Conservation (phyloP, 163 green algal genomes). For the Volvox carteri region DNA sequence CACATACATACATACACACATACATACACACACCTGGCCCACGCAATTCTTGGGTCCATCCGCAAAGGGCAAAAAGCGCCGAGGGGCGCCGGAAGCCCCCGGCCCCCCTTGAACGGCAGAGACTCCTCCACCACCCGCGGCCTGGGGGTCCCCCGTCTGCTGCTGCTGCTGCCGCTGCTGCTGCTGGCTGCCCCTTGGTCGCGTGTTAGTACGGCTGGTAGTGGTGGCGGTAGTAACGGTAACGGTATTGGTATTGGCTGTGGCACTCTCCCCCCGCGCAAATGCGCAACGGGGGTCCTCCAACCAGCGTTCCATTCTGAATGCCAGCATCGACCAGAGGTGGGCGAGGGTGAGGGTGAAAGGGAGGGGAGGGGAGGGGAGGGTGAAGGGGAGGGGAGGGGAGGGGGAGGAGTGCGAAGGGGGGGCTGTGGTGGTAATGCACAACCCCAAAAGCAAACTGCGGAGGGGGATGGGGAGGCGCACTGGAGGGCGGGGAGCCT, state of each 20-base stretch:
- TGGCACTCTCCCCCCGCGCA: too few species aligned
- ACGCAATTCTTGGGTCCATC: conserved; percentile 56
- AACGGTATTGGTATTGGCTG: too few species aligned
- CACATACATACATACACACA: neutral
- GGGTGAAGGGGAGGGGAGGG: neutral
- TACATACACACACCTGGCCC: conserved; percentile 7
- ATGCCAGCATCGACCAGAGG: too few species aligned
- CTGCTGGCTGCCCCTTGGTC: too few species aligned
- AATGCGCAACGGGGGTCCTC: conserved; percentile 21
- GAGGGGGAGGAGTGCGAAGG: neutral
- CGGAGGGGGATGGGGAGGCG: neutral
- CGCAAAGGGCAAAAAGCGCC: conserved; percentile 48
- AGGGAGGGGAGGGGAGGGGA: neutral
- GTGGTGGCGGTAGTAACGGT: too few species aligned
- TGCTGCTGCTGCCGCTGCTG: neutral
- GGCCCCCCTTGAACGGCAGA: too few species aligned
- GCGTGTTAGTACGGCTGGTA: too few species aligned
- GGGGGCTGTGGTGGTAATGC: neutral
- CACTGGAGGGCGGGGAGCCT: too few species aligned
- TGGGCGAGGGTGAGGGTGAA: neutral
- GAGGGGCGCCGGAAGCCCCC: too few species aligned
- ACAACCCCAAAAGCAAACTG: neutral
- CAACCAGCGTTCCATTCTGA: conserved; percentile 52
- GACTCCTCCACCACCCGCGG: too few species aligned
- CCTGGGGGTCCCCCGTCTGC: neutral